A percentile compares a stretch with the other conserved stretches of the same genome.
phyloP scores from a whole-genome alignment of 495 filamentous ascomycete genomes.

The Neohortaea acidophila region DNA sequence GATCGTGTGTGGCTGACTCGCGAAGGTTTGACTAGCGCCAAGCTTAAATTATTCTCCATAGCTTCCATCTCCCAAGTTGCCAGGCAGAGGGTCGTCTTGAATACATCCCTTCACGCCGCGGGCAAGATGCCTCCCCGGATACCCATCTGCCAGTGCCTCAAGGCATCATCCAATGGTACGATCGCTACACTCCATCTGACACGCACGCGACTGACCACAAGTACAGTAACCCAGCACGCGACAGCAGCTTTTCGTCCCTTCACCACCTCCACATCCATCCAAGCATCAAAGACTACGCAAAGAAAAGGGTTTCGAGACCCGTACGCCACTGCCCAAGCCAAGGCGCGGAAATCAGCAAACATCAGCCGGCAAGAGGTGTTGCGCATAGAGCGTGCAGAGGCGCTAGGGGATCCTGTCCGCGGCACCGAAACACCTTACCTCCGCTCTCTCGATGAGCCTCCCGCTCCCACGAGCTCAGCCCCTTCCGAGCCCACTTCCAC shows the following conservation, averaged over 20 bases:
- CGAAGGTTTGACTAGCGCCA: neutral
- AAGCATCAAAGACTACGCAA: conserved; percentile 19
- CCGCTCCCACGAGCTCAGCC: conserved; percentile 15
- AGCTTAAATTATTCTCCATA: too few species aligned
- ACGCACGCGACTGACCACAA: too few species aligned
- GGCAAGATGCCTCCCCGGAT: conserved; percentile 61
- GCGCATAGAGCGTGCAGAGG: conserved; percentile 40
- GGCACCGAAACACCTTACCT: conserved; percentile 70
- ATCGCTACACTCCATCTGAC: too few species aligned
- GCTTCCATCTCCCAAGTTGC: too few species aligned
- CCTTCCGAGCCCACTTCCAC: conserved; percentile 10
- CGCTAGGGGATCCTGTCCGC: conserved; percentile 59
- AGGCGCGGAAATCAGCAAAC: conserved; percentile 68
- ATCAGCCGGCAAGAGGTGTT: conserved; percentile 55
- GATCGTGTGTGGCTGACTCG: conserved; percentile 7
- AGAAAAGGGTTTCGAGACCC: conserved; percentile 42
- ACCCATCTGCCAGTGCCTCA: conserved; percentile 44
- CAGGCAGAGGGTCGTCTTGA: too few species aligned
- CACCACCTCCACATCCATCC: conserved; percentile 35
- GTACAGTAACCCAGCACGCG: too few species aligned
- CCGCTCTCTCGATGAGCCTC: conserved; percentile 54
- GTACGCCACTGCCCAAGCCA: conserved; percentile 54
- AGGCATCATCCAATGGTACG: conserved; percentile 46
- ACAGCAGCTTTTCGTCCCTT: conserved; percentile 21
- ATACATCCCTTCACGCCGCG: too few species aligned